Conservation (phyloP, 768 basidiomycete species). For the Neoboletus brunneissimus region DNA sequence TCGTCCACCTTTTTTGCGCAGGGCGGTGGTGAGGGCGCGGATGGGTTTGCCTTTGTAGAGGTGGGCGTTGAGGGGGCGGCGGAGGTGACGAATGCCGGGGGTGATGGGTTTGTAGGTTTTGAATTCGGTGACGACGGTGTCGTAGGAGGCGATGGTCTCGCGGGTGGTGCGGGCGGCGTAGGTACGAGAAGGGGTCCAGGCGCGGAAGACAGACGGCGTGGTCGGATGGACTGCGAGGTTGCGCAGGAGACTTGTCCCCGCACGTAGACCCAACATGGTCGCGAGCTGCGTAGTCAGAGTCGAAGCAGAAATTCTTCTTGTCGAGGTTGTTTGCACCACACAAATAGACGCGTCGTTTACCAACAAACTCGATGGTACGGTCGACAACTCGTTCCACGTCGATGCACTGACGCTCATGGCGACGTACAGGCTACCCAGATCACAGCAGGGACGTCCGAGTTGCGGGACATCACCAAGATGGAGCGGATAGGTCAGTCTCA, state of each 20-base stretch:
- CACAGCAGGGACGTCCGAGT: conserved; percentile 70
- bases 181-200: conserved; percentile 14
- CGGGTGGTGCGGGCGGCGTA: conserved; percentile 36
- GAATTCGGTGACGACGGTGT: conserved; percentile 54
- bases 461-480: conserved; percentile 88
- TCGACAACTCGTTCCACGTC: not conserved
- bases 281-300: too few relatives aligned
- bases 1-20: conserved; percentile 83
- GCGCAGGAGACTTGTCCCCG: conserved; percentile 12
- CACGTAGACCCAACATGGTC: too few relatives aligned
- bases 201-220: conserved; percentile 6
- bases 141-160: conserved; percentile 33
- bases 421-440: conserved; percentile 62
- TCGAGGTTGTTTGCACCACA: conserved; percentile 25
- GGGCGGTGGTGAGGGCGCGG: conserved; percentile 74
- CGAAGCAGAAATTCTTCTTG: conserved; percentile 6
- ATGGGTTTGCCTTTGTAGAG: conserved; percentile 85
- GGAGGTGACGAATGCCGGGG: conserved; percentile 83
- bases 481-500: conserved; percentile 95
- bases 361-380: conserved; percentile 29
- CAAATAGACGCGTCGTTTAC: conserved; percentile 34
- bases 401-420: conserved; percentile 8
- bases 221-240: conserved; percentile 5
- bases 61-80: conserved; percentile 78
- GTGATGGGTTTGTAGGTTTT: conserved; percentile 91